These are phyloP conservation scores for Ascochyta pisi DNA, from an alignment of 2,329 filamentous ascomycete species.

Conservation along the genomic window DNA sequence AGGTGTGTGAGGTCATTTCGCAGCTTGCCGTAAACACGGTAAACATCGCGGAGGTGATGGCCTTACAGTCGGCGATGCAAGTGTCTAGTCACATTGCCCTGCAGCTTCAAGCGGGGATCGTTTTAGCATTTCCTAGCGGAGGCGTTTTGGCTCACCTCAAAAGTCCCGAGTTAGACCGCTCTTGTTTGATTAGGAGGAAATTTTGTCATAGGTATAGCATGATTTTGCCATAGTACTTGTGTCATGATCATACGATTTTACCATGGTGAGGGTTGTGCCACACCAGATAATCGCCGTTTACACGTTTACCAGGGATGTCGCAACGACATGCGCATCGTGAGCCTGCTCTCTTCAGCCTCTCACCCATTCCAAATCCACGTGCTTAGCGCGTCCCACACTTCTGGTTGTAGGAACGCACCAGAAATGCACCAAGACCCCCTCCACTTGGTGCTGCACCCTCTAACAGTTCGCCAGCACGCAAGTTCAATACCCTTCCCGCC, in stretches of 20 bases:
- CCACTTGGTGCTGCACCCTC: slow-evolving; percentile 3
- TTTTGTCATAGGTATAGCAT: slow-evolving; percentile 5
- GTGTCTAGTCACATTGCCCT: slow-evolving; percentile 18
- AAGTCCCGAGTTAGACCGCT: slow-evolving; percentile 18
- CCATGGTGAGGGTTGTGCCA: slow-evolving; percentile 7
- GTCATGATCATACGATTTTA: slow-evolving; percentile 14
- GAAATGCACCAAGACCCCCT: slow-evolving; percentile 9
- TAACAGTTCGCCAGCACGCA: slow-evolving; percentile 6
- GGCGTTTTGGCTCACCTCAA: slow-evolving; percentile 34
- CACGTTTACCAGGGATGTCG: neutral
- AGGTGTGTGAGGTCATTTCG: slow-evolving; percentile 19
- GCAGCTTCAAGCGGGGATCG: slow-evolving; percentile 25
- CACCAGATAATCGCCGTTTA: slow-evolving; percentile 17
- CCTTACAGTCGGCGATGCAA: slow-evolving; percentile 18
- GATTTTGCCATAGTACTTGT: slow-evolving; percentile 5
- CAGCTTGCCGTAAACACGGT: slow-evolving; percentile 4
- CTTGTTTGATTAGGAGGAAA: slow-evolving; percentile 15
- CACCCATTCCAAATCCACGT: slow-evolving; percentile 17
- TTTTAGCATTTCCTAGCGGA: slow-evolving; percentile 28
- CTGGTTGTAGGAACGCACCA: slow-evolving; percentile 17
- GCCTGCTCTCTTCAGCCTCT: slow-evolving; percentile 10
- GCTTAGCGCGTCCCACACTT: slow-evolving; percentile 17
- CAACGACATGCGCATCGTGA: slow-evolving; percentile 4
- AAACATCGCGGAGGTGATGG: neutral
- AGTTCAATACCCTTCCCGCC: slow-evolving; percentile 4